Conservation (phyloP, 495 filamentous ascomycete species). For the Daldinia concentrica region DNA sequence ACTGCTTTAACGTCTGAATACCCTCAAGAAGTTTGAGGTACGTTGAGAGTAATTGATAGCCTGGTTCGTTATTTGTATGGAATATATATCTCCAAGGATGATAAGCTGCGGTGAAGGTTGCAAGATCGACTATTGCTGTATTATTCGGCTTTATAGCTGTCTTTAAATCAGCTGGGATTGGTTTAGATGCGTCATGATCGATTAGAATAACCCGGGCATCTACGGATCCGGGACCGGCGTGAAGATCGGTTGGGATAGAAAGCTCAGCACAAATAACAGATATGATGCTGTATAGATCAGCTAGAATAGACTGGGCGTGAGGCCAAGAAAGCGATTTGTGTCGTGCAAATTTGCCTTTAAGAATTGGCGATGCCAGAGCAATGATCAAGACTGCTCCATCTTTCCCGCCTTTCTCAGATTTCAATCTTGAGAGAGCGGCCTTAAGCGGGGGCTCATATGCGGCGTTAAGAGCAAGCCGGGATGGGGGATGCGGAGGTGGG, state of each 20-base stretch:
- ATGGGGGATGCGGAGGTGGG: slow-evolving; percentile 60
- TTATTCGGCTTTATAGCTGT: slow-evolving; percentile 50
- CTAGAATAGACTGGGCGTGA: slow-evolving; percentile 73
- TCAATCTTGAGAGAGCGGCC: slow-evolving; percentile 57
- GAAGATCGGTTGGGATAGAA: slow-evolving; percentile 66
- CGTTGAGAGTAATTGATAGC: slow-evolving; percentile 55
- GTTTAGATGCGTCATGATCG: slow-evolving; percentile 62
- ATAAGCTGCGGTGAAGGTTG: slow-evolving; percentile 69
- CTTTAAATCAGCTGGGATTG: slow-evolving; percentile 39
- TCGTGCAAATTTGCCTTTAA: slow-evolving; percentile 53
- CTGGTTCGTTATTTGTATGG: slow-evolving; percentile 67
- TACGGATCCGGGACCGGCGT: slow-evolving; percentile 70
- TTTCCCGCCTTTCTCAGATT: slow-evolving; percentile 38
- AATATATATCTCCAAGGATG: slow-evolving; percentile 77
- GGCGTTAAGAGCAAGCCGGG: slow-evolving; percentile 58
- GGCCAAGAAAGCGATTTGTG: slow-evolving; percentile 66
- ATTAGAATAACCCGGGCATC: slow-evolving; percentile 81
- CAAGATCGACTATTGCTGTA: slow-evolving; percentile 70
- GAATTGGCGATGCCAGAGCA: slow-evolving; percentile 62
- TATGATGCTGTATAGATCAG: slow-evolving; percentile 80
- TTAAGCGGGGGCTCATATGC: slow-evolving; percentile 66
- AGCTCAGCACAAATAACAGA: slow-evolving; percentile 70
- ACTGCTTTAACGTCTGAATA: slow-evolving; percentile 53
- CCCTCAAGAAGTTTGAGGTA: slow-evolving; percentile 58
- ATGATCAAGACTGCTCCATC: slow-evolving; percentile 59